A percentile compares a stretch with the other conserved stretches of the same genome.
phyloP scores from a whole-genome alignment of 495 filamentous ascomycete genomes.

The Xylaria acuta region DNA sequence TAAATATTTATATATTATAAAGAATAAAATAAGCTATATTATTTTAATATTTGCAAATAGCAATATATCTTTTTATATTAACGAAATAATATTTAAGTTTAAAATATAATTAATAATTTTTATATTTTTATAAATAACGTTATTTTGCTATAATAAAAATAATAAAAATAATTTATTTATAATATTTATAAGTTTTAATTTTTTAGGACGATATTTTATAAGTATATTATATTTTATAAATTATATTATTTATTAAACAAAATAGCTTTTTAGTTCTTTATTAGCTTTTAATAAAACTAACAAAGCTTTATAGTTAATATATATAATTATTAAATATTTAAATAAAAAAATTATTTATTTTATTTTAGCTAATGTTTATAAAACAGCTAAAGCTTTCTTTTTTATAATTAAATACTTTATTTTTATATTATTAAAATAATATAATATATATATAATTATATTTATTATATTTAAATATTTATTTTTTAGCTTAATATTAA shows the following conservation, averaged over 20 bases:
- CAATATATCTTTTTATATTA: not conserved
- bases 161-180: no score
- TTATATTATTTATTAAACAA: no score
- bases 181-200: no score
- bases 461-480: not conserved
- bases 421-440: not conserved
- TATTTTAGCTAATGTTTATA: not conserved
- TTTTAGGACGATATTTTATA: no score
- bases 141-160: not conserved
- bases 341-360: not conserved
- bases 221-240: no score
- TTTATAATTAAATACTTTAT: not conserved
- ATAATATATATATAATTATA: conserved; percentile 7
- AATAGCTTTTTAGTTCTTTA: not conserved
- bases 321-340: not conserved
- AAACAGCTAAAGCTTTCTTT: not conserved
- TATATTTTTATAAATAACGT: conserved; percentile 1
- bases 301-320: not conserved
- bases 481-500: not conserved
- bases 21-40: not conserved
- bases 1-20: not conserved
- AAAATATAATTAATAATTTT: not conserved
- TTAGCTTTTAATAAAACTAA: not conserved
- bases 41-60: not conserved
- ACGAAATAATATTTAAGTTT: not conserved